Evolutionary conservation across 129 eudicot genomes (phyloP).

Genomic region (Arctium minus): DNA sequence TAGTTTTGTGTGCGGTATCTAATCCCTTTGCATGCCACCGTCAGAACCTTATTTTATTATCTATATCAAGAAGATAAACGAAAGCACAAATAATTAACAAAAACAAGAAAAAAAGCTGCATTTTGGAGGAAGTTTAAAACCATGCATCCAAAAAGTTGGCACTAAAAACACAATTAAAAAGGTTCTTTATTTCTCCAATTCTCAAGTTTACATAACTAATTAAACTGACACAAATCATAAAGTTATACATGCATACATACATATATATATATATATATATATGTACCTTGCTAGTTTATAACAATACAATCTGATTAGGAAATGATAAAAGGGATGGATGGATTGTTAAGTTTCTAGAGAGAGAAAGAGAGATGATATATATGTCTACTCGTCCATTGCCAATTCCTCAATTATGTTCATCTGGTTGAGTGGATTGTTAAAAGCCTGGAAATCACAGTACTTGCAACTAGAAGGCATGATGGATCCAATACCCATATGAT

Average conservation of each 20-base stretch:
- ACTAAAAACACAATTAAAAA: conserved; percentile 1
- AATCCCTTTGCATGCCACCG: neutral
- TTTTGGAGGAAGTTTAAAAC: neutral
- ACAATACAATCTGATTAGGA: conserved; percentile 1
- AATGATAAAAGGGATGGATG: neutral
- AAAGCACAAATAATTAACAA: neutral
- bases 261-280: conserved; percentile 4
- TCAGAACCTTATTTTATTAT: neutral
- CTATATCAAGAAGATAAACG: neutral
- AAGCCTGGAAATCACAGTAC: conserved; percentile 58
- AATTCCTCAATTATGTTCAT: conserved; percentile 59
- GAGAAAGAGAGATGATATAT: neutral
- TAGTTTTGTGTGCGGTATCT: neutral
- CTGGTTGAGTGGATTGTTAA: conserved; percentile 46
- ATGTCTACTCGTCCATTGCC: conserved; percentile 52
- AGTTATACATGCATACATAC: conserved; percentile 12
- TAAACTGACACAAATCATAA: conserved; percentile 7
- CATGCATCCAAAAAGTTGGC: neutral
- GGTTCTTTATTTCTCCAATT: conserved; percentile 7
- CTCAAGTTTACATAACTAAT: conserved; percentile 5
- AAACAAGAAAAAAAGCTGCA: neutral
- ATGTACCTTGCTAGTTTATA: neutral
- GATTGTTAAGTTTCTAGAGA: neutral
- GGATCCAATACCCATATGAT: conserved; percentile 30
- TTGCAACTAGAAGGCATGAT: conserved; percentile 49